Percentiles rank a stretch among this genome's conserved stretches.
phyloP scores from a whole-genome alignment of 2,329 filamentous ascomycete genomes.

The Colletotrichum agaves region DNA sequence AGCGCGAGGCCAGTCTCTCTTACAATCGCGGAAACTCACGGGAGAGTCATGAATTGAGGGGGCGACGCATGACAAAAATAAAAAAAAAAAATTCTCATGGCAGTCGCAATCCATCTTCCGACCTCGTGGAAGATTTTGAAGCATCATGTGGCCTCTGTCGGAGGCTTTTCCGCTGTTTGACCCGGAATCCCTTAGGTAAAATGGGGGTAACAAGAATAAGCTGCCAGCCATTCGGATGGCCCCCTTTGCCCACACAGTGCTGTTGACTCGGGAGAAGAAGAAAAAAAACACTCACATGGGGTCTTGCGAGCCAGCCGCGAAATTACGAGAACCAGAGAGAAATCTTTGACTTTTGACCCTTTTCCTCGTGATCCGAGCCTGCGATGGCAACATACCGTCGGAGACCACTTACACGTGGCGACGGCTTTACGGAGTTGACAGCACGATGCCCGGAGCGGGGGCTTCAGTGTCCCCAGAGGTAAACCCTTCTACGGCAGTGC shows the following conservation, averaged over 20 bases:
- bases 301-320: neutral
- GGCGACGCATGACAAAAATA: neutral
- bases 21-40: neutral
- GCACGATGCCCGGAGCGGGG: neutral
- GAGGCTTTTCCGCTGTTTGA: slow-evolving; percentile 17
- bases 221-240: neutral
- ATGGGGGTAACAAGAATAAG: slow-evolving; percentile 21
- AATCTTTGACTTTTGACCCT: neutral
- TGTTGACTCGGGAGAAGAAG: neutral
- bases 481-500: too few species aligned
- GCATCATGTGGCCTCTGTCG: slow-evolving; percentile 17
- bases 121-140: neutral
- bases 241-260: slow-evolving; percentile 1
- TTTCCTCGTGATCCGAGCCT: neutral
- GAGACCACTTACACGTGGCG: neutral
- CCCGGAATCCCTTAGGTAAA: slow-evolving; percentile 15
- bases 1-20: neutral
- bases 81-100: neutral
- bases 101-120: neutral
- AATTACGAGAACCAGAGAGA: neutral
- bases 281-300: slow-evolving; percentile 2
- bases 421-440: neutral
- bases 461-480: too few species aligned
- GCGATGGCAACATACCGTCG: neutral
- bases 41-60: slow-evolving; percentile 7